Evolutionary conservation across 139 green algal genomes (phyloP).

Genomic region (Zygnema circumcarinatum): DNA sequence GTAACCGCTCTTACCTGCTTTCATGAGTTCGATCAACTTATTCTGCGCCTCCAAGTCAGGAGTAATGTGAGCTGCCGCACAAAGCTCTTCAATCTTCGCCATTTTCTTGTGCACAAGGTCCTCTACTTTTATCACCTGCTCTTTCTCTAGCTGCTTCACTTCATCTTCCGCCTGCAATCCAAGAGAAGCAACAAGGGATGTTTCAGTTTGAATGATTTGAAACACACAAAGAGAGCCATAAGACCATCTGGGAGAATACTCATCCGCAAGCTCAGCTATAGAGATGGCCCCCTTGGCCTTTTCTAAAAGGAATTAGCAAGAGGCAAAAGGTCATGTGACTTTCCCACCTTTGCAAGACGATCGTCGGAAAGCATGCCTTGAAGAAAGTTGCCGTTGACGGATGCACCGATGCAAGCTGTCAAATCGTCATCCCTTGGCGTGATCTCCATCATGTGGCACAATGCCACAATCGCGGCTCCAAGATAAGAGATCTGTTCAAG

Average conservation of each 20-base stretch:
- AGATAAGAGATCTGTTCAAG: background rate
- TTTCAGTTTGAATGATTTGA: no score
- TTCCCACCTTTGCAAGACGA: background rate
- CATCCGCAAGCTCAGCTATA: no score
- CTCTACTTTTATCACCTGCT: background rate
- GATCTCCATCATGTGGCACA: background rate
- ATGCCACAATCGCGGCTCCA: background rate
- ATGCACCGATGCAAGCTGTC: background rate
- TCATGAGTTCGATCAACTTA: background rate
- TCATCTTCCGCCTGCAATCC: background rate
- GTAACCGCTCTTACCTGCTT: background rate
- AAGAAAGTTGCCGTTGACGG: background rate
- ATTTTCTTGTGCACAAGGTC: background rate
- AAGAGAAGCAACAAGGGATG: no score
- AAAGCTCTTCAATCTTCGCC: background rate
- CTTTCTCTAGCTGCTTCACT: background rate
- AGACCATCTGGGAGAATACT: no score
- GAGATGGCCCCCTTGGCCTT: no score
- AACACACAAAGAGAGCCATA: no score
- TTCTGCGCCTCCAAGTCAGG: background rate
- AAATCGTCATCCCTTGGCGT: background rate
- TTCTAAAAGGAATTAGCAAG: no score
- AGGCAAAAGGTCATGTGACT: no score
- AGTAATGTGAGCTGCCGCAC: background rate
- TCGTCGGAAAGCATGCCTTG: background rate